Base-by-base conservation (phyloP, 1,284 basidiomycete genomes). In the Pseudozyma tsukubaensis region DNA sequence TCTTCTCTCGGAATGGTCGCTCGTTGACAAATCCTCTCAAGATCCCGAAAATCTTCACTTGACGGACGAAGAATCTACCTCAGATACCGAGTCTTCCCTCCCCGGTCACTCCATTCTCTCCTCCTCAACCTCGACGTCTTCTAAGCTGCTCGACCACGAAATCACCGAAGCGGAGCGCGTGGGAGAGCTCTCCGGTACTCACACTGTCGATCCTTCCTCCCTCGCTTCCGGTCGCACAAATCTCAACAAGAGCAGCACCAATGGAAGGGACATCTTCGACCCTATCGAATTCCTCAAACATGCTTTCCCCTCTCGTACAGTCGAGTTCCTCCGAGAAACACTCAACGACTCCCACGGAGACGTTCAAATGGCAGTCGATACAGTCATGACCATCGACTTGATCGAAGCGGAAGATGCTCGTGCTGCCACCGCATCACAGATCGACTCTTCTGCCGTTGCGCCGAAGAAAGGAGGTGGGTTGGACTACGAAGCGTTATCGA, bases 321-420 rank as follows among this genome's bases (percentile, higher is more conserved):
- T 52, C 12, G 50, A 57, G 18, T 80, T 79, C 35, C 62, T 82
- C 1, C 36, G 52, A 14, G 71, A 81, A 19, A 72, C 71, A 24
- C 63, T 81, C 7, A 12, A 56, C 1, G 67, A 76, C 13, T 57
- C 65, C 36, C 35, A 71, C 6, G 74, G 68, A 34, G 75, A 81
- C 43, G 67, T 82, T 1, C 73, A 76, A 19, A 57, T 45, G 11
- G 61, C 68, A 12, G 64, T 82, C n/a, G 80, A 82, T 49, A 76
- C 71, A 0, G 56, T 82, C 34, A 68, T 79, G 48, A 76, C 71
- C 1, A 63, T 77, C 45, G 77, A 79, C n/a, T 29, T 82, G 34
- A 68, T 82, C 9, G 77, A 77, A 55, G 61, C 57, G 3, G 77
- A 76, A 49, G 69, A 75, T 44, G 72, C 72, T 3, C 34, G 60